A percentile compares a stretch with the other conserved stretches of the same genome.
Conservation (phyloP, 495 filamentous ascomycete species). For the Terfezia claveryi region DNA sequence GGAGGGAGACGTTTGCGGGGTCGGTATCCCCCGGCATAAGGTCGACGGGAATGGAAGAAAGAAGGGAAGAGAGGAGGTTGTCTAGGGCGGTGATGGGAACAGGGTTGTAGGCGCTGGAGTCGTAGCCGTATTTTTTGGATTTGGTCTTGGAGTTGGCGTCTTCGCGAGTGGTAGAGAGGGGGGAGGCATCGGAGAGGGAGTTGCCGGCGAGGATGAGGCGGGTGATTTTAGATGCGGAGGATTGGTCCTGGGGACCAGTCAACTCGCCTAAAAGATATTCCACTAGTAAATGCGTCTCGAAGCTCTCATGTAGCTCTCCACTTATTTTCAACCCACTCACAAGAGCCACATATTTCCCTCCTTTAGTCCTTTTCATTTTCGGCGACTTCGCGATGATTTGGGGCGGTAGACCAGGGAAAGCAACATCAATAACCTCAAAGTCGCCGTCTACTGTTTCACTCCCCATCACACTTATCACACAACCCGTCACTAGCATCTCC, state of each 20-base stretch:
- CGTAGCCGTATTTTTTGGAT: conserved; percentile 81
- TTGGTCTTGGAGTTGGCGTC: conserved; percentile 17
- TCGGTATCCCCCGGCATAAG: conserved; percentile 54
- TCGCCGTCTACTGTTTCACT: conserved; percentile 82
- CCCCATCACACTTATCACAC: conserved; percentile 73
- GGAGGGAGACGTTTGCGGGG: conserved; percentile 58
- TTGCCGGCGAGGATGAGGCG: conserved; percentile 83
- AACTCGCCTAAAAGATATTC: conserved; percentile 81
- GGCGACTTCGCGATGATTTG: conserved; percentile 37
- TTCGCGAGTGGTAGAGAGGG: conserved; percentile 13
- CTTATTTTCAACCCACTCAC: conserved; percentile 72
- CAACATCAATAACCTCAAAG: conserved; percentile 77
- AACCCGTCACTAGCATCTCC: conserved; percentile 66
- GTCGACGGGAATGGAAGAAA: conserved; percentile 64
- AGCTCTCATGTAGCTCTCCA: conserved; percentile 43
- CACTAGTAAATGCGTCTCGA: conserved; percentile 52
- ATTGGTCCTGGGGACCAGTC: conserved; percentile 32
- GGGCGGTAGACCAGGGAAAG: conserved; percentile 60
- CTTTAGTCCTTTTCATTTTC: conserved; percentile 26
- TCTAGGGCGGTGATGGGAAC: conserved; percentile 65
- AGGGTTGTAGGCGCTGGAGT: conserved; percentile 66
- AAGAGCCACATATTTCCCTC: conserved; percentile 53
- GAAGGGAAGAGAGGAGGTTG: conserved; percentile 51
- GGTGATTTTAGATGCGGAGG: conserved; percentile 44
- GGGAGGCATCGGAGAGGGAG: conserved; percentile 37